These are phyloP conservation scores for Sedum album DNA, from an alignment of 164 flowering plant species.

Conservation along the genomic window DNA sequence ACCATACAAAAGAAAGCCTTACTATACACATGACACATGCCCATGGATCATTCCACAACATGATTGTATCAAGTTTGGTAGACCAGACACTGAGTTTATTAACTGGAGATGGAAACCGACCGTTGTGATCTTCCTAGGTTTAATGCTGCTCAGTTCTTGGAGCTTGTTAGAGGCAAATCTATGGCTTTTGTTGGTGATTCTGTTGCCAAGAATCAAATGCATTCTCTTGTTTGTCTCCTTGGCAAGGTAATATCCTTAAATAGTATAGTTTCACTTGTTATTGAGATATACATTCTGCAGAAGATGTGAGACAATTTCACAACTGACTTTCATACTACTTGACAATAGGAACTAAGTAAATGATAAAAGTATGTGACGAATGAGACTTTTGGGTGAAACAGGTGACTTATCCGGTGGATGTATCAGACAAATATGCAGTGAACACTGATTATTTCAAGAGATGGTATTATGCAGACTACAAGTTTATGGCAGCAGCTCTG, in stretches of 20 bases:
- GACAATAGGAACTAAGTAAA: too few relatives aligned
- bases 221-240: slow-evolving; percentile 4
- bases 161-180: slow-evolving; percentile 8
- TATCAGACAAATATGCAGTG: slow-evolving; percentile 6
- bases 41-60: slow-evolving; percentile 8
- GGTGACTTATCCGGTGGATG: slow-evolving; percentile 5
- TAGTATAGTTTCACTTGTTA: too few relatives aligned
- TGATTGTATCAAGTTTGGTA: slow-evolving; percentile 7
- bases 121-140: slow-evolving; percentile 2
- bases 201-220: slow-evolving; percentile 7
- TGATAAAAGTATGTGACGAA: too few relatives aligned
- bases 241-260: not conserved
- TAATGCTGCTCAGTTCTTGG: slow-evolving; percentile 9
- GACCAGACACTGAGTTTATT: not conserved
- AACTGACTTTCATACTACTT: too few relatives aligned
- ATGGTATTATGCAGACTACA: slow-evolving; percentile 6
- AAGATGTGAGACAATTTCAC: not conserved
- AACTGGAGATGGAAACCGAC: slow-evolving; percentile 9
- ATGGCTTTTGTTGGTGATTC: slow-evolving; percentile 10
- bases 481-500: not conserved
- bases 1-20: not conserved
- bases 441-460: slow-evolving; percentile 10
- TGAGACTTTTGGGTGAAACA: not conserved
- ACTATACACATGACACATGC: slow-evolving; percentile 3
- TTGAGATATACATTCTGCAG: too few relatives aligned